Evolutionary conservation across 768 basidiomycete species (phyloP).

Genomic region (Podaxis carcinomalis): DNA sequence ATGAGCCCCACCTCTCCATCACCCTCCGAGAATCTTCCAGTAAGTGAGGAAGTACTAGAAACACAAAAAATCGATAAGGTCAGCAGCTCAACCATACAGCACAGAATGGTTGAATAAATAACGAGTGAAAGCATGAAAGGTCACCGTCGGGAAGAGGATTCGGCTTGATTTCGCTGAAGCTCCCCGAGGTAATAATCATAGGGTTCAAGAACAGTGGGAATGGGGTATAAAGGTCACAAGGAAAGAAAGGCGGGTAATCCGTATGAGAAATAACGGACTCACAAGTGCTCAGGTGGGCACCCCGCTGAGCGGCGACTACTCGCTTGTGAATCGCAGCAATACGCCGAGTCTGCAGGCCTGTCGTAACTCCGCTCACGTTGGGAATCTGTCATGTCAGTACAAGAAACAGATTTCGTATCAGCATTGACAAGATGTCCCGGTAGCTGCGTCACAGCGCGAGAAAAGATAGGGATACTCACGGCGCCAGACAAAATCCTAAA

Average conservation of each 20-base stretch:
- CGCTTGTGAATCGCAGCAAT: conserved; percentile 71
- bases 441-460: neutral
- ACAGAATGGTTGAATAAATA: neutral
- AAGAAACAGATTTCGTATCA: conserved; percentile 13
- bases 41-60: conserved; percentile 58
- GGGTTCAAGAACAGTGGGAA: neutral
- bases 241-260: neutral
- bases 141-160: neutral
- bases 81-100: neutral
- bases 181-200: neutral
- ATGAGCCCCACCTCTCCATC: conserved; percentile 62
- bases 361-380: conserved; percentile 71
- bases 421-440: neutral
- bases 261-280: conserved; percentile 10
- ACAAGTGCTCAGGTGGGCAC: conserved; percentile 58
- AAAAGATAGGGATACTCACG: conserved; percentile 37
- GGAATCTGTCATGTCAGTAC: conserved; percentile 51
- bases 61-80: neutral
- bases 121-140: neutral
- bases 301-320: conserved; percentile 57
- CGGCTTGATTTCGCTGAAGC: conserved; percentile 6
- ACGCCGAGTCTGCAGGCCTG: conserved; percentile 57
- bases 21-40: conserved; percentile 58
- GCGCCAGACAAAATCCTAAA: conserved; percentile 78
- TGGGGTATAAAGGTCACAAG: neutral